Evolutionary conservation across 148 eudicot species (phyloP), one percentile per base, ranked within the genome.

Genomic region (Cornus controversa): DNA sequence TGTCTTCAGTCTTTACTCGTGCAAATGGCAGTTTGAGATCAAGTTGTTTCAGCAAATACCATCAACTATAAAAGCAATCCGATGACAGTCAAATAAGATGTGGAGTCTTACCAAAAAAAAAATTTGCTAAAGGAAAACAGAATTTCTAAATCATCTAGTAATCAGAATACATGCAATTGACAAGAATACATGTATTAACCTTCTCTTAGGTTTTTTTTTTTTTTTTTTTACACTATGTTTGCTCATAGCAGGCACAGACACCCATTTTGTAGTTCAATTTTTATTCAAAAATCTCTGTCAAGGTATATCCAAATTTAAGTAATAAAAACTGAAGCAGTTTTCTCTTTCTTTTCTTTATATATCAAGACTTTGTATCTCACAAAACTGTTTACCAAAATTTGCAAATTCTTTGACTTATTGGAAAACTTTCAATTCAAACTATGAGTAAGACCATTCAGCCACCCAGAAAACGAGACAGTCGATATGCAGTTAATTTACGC

Each of bases 41-140:
- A 74, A 27, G 18, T 22, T 15, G 67, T 15, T 74, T 45, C 40
- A 26, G 63, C 58, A 11, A 66, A 75, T 22, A 18, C 60, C 70
- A 75, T 42, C 40, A 66, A 45, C 78, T 75, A 36, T 53, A 47
- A 69, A 69, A 70, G 22, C 10, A 40, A 23, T 24, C 53, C 28
- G 24, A 24, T 42, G 73, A 70, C 20, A 42, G 31, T 45, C 58
- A 45, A 24, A 50, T 50, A 50, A 3, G 18, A 13, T 15, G 57
- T 50, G 57, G 4, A 40, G 8, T 40, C 0, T 40, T 40, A 3
- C n/a, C n/a, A n/a, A n/a, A n/a, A n/a, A 45, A 45, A 45, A 45
- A 8, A 0, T 8, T 3, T 45, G 50, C 7, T 50, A 11, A 16
- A 50, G 16, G 68, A 24, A 36, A 73, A 60, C 24, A 53, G 26